A percentile compares a stretch with the other conserved stretches of the same genome.
Evolutionary conservation across 768 basidiomycete species (phyloP).

Genomic region (Dentipellis fragilis): DNA sequence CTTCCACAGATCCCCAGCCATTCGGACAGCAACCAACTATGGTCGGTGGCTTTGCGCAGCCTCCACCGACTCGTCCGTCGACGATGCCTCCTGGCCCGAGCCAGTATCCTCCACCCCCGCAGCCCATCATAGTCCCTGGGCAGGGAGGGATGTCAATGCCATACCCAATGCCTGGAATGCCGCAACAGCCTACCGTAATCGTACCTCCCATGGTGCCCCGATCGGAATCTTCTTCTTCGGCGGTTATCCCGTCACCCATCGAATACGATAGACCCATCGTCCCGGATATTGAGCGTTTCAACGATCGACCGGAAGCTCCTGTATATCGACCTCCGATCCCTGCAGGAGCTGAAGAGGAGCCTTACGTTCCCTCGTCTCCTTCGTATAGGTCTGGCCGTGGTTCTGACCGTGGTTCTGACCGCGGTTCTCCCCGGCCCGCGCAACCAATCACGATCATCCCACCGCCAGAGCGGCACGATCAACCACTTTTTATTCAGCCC

Average conservation of each 20-base stretch:
- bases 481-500: neutral
- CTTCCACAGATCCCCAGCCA: too few species aligned
- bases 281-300: neutral
- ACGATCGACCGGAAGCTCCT: neutral
- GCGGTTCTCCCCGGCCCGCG: neutral
- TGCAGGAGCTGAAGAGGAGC: neutral
- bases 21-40: too few species aligned
- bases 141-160: too few species aligned
- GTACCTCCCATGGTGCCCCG: too few species aligned
- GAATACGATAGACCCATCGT: neutral
- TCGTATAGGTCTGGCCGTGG: neutral
- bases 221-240: neutral
- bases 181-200: too few species aligned
- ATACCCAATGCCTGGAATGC: too few species aligned
- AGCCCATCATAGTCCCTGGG: neutral
- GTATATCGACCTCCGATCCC: slow-evolving; percentile 9
- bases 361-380: slow-evolving; percentile 6
- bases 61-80: neutral
- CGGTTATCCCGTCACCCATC: slow-evolving; percentile 7
- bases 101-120: neutral
- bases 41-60: too few species aligned
- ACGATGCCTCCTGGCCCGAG: neutral
- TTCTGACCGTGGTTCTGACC: neutral
- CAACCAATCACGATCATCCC: neutral
- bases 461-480: neutral